A percentile compares a stretch with the other conserved stretches of the same genome.
These are phyloP conservation scores for Cryptococcus jaspeensis DNA, from an alignment of 1,284 basidiomycete species.

Conservation along the genomic window DNA sequence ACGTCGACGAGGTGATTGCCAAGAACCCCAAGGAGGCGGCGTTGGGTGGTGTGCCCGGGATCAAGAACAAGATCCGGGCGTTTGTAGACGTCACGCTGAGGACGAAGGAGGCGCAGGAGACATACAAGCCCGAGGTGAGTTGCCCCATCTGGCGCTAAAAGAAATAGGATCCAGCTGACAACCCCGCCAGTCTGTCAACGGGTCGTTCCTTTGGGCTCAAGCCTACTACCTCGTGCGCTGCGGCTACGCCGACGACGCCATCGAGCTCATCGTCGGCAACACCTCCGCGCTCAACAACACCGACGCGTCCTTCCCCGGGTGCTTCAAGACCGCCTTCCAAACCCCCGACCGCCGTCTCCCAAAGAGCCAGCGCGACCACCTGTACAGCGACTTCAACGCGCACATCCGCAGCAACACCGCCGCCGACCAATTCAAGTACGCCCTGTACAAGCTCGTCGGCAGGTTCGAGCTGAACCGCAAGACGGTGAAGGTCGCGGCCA, in stretches of 20 bases:
- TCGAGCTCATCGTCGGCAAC: slow-evolving; percentile 70
- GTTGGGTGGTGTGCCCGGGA: slow-evolving; percentile 87
- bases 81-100: slow-evolving; percentile 67
- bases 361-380: slow-evolving; percentile 75
- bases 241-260: slow-evolving; percentile 76
- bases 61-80: slow-evolving; percentile 83
- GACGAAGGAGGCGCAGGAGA: slow-evolving; percentile 72
- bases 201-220: slow-evolving; percentile 88
- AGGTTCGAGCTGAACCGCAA: slow-evolving; percentile 81
- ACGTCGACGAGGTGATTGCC: slow-evolving; percentile 81
- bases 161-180: slow-evolving; percentile 4
- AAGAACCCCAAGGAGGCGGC: slow-evolving; percentile 79
- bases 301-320: slow-evolving; percentile 79
- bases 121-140: slow-evolving; percentile 75
- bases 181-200: slow-evolving; percentile 65
- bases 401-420: slow-evolving; percentile 79
- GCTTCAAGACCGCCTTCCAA: slow-evolving; percentile 84
- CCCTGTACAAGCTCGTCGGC: slow-evolving; percentile 92
- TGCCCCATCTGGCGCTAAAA: neutral
- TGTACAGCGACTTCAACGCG: slow-evolving; percentile 85
- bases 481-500: slow-evolving; percentile 81
- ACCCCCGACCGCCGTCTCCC: slow-evolving; percentile 74
- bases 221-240: slow-evolving; percentile 87
- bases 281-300: slow-evolving; percentile 73
- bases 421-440: slow-evolving; percentile 92